Evolutionary conservation across 2,329 filamentous ascomycete genomes (phyloP).

Genomic region (Juglanconis oblonga): DNA sequence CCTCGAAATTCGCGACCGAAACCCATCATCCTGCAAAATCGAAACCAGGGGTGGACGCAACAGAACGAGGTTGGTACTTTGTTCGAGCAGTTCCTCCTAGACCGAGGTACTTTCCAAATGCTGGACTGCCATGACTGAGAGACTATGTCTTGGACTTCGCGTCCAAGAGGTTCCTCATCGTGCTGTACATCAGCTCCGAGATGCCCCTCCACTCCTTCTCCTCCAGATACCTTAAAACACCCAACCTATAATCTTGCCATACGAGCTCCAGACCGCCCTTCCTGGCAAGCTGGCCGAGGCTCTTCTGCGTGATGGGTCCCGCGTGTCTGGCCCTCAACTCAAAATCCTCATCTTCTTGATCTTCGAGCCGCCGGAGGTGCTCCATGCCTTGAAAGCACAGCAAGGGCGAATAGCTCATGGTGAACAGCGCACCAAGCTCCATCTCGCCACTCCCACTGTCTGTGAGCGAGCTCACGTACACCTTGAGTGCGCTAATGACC

Average conservation of each 20-base stretch:
- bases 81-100: background rate
- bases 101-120: background rate
- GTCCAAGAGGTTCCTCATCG: slow-evolving; percentile 71
- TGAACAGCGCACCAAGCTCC: slow-evolving; percentile 49
- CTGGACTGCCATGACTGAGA: background rate
- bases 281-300: slow-evolving; percentile 58
- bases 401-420: slow-evolving; percentile 56
- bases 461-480: slow-evolving; percentile 49
- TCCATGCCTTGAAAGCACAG: slow-evolving; percentile 54
- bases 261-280: slow-evolving; percentile 63
- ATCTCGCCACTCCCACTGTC: slow-evolving; percentile 32
- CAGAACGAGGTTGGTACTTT: background rate
- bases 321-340: slow-evolving; percentile 51
- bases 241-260: slow-evolving; percentile 73
- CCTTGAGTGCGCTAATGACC: slow-evolving; percentile 42
- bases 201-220: slow-evolving; percentile 63
- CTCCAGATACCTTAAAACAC: slow-evolving; percentile 68
- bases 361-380: slow-evolving; percentile 56
- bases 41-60: background rate
- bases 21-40: background rate
- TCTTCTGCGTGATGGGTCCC: slow-evolving; percentile 68
- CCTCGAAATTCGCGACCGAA: background rate
- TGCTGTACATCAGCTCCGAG: slow-evolving; percentile 71
- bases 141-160: slow-evolving; percentile 29
- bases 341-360: slow-evolving; percentile 42